Evolutionary conservation across 1,284 basidiomycete genomes (phyloP), one percentile per base, ranked within the genome.

Genomic region (Irpex sp.): DNA sequence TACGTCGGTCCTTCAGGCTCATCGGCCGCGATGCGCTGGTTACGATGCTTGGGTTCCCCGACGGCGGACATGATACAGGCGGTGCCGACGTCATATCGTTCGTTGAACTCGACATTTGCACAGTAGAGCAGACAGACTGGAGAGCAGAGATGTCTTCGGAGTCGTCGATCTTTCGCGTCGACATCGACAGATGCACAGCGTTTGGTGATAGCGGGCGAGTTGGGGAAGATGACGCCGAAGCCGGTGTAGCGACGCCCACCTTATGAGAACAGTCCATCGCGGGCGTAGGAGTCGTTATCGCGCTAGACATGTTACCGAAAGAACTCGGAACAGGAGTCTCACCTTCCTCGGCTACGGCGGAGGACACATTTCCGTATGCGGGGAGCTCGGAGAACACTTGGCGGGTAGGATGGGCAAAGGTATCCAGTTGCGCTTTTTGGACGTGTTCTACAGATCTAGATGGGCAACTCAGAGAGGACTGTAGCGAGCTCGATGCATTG

Each of bases 1-100:
- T 74, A 5, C 77, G 74, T 15, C 74, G 68, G 56, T 79, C 78
- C 66, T 75, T 78, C 59, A 80, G 69, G 45, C 77, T 79, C 74
- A 80, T 76, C 58, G 78, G 76, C 69, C 38, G 27, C 13, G 58
- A 6, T 20, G 11, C 58, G 24, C 58, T 60, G 18, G 22, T 3
- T 11, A 20, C 58, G 22, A 22, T 60, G 22, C 18, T 27, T 11
- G 10, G n/a, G 58, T 60, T 22, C 24, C 10, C 18, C 5, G 22
- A 27, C 58, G 20, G 58, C 58, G 20, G 58, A 27, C 20, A 20
- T 22, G 22, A 11, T 11, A 20, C 22, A 60, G 58, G 58, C 24
- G 20, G n/a, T 22, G 10, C 58, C 11, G 11, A 22, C 22, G 58
- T 11, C 22, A 60, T 11, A 60, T 20, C 49, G n/a, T 54, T 54